phyloP scores from a whole-genome alignment of 106 monocot genomes.

The Acorus calamus region DNA sequence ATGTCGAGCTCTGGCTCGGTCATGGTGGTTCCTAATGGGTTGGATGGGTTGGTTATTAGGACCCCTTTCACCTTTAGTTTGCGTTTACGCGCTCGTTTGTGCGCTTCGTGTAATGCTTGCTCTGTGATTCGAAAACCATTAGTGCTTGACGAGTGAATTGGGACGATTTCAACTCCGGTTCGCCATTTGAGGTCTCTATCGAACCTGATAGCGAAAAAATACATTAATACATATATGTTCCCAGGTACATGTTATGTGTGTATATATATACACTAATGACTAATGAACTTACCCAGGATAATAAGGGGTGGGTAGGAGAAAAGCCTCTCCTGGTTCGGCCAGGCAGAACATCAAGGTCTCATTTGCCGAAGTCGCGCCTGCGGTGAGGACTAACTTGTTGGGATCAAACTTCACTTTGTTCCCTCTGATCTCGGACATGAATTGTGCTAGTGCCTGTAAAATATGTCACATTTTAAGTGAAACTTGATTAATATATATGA shows the following conservation, averaged over 20 bases:
- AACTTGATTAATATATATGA: background rate
- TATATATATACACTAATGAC: background rate
- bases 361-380: constrained; percentile 74
- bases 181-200: constrained; percentile 77
- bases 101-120: constrained; percentile 41
- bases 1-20: constrained; percentile 25
- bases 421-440: constrained; percentile 51
- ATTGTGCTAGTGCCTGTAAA: constrained; percentile 49
- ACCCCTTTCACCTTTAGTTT: constrained; percentile 44
- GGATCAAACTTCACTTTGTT: constrained; percentile 53
- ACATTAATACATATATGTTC: background rate
- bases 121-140: constrained; percentile 47
- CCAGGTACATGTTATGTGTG: background rate
- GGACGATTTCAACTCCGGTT: constrained; percentile 66
- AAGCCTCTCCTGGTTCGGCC: constrained; percentile 61
- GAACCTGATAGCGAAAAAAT: constrained; percentile 29
- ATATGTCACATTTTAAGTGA: background rate
- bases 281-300: constrained; percentile 68
- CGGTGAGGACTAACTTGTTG: constrained; percentile 56
- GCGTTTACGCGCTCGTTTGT: constrained; percentile 17
- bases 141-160: constrained; percentile 53
- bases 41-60: constrained; percentile 66
- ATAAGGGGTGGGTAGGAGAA: constrained; percentile 80
- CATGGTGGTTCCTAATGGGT: constrained; percentile 54
- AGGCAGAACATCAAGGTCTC: constrained; percentile 81